Evolutionary conservation across 805 yeast species (phyloP), one percentile per base, ranked within the genome.

Genomic region (Wickerhamomyces bisporus): DNA sequence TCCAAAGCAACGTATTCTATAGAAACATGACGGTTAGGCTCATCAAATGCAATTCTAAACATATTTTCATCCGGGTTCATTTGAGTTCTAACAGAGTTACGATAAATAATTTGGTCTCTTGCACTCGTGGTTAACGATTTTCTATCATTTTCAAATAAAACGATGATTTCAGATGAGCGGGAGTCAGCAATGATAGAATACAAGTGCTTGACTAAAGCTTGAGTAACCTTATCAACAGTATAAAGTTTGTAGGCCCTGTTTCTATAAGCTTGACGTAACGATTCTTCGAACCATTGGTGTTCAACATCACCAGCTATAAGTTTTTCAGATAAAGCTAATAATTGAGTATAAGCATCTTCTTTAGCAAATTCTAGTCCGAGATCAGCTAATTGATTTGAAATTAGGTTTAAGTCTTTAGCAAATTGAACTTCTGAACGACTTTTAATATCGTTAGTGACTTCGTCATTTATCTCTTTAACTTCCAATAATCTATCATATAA

Each of bases 261-360:
- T 54, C 93, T 77, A 66, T 85, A 93, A 0, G 94, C 96, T 68
- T 91, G 97, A 45, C 99, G 86, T 42, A 93, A 64, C 14, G 95
- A 76, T 61, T 93, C 98, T 65, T 93, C 99, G 60, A 85, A 94
- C 83, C 88, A 81, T 60, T 83, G 93, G 45, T 86, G 95, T 55
- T 93, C 99, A 34, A 93, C 64, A 26, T 87, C 93, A 21, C 95
- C 95, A 48, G 86, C 93, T 47, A 93, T 82, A 36, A 87, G 68
- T 46, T 78, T 75, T 47, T 78, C 86, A 41, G 94, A 77, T 39
- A 93, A 69, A 3, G 66, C 69, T 41, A 93, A 66, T n/a, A 87
- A 74, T 60, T 91, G 96, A 26, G 70, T 65, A 60, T 93, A 93
- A 26, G 86, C 79, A 52, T 80, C 77, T 19, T 70, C 71, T 14